Evolutionary conservation across 805 yeast genomes (phyloP), one percentile per base, ranked within the genome.

Genomic region (Metschnikowia colocasiae): DNA sequence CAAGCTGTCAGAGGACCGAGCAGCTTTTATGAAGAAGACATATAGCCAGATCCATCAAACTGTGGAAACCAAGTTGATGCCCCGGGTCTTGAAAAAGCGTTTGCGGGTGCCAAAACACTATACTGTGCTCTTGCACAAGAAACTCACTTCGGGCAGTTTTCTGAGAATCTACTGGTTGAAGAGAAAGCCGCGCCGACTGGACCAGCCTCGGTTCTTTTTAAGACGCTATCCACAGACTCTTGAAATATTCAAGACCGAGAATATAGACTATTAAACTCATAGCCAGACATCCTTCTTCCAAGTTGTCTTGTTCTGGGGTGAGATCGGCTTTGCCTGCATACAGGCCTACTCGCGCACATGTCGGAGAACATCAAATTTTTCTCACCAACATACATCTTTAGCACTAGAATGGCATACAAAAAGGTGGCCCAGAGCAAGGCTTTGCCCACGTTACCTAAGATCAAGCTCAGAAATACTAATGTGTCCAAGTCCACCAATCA

Each of bases 391-490:
- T 51, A 12, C 30, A 36, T 40, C 34, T 26, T 26, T 26, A 33
- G 44, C 29, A 16, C 23, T 53, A 57, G 38, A 32, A 72, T 72
- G 77, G 73, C 75, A 18, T 69, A 63, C 59, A 72, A 72, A 59
- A 72, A 71, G 59, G 64, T 70, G 43, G 69, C 68, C 41, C 68
- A 69, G 45, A 66, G 68, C 39, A 69, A 65, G 61, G 61, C 67
- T 43, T 62, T 72, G 52, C 95, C 95, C 22, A 87, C 90, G 18
- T 75, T 88, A 51, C 91, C 89, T 34, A 76, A 83, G 60, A 74
- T 88, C 44, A 79, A 81, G 63, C 85, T 84, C 49, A 83, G 83
- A 62, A 82, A 80, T 56, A 82, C 89, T 13, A 71, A 79, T 3
- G 69, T 77, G 26, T 74, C 76, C 43, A 80, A 80, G 55, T 65